These are phyloP conservation scores for Kodamaea restingae DNA, from an alignment of 805 yeast species.

Conservation along the genomic window DNA sequence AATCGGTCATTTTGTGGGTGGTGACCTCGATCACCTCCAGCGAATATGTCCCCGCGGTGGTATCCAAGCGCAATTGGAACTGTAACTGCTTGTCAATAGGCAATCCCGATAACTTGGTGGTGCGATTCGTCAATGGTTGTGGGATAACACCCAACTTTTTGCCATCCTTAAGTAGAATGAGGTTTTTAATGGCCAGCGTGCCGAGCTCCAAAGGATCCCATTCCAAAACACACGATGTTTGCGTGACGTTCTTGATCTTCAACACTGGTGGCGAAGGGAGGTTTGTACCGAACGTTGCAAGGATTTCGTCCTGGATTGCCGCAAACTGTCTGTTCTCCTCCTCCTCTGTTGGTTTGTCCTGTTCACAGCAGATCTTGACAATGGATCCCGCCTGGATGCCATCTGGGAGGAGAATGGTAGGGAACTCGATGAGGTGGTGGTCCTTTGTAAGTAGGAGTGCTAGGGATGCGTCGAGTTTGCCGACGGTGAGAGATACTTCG, in stretches of 20 bases:
- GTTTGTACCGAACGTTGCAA: constrained; percentile 65
- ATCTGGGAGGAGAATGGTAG: constrained; percentile 87
- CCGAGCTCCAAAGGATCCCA: constrained; percentile 90
- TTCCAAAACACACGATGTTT: constrained; percentile 89
- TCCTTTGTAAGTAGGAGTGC: constrained; percentile 86
- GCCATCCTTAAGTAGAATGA: constrained; percentile 73
- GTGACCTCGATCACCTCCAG: constrained; percentile 66
- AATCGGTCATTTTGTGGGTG: constrained; percentile 95
- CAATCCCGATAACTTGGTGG: constrained; percentile 86
- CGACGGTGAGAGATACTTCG: constrained; percentile 90
- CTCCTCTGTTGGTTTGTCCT: constrained; percentile 63
- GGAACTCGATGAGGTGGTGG: constrained; percentile 93
- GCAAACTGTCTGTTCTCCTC: constrained; percentile 57
- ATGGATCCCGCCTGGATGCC: constrained; percentile 91
- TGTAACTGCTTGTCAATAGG: constrained; percentile 79
- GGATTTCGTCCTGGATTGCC: constrained; percentile 66
- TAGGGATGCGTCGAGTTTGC: constrained; percentile 91
- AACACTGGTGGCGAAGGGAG: constrained; percentile 71
- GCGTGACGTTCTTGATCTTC: constrained; percentile 74
- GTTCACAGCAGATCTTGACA: constrained; percentile 78
- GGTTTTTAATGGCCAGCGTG: constrained; percentile 70
- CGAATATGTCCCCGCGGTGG: constrained; percentile 82
- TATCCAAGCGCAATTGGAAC: constrained; percentile 75
- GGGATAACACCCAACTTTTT: constrained; percentile 78
- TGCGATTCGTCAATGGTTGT: constrained; percentile 69